Base-by-base conservation (phyloP, 2,329 filamentous ascomycete genomes). In the Hymenoscyphus scutula region DNA sequence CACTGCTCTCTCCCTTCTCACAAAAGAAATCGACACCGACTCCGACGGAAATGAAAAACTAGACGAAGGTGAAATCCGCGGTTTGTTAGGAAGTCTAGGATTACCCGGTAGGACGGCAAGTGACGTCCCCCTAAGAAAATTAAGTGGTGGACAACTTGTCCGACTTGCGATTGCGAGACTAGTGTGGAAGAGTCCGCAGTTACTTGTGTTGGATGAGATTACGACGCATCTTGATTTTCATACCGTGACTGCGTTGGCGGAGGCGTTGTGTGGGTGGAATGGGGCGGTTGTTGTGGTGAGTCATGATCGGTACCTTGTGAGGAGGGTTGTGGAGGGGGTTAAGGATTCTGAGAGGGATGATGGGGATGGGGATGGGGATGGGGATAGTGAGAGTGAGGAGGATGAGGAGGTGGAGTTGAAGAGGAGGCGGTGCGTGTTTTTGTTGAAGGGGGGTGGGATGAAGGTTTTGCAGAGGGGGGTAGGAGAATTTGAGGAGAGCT, bases 141-240 rank as follows among this genome's bases (percentile, higher is more conserved):
- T 96, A 0, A 94, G 90, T 0, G 91, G 91, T 48, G 92, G 91
- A 0, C 92, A 96, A 75, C 82, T 91, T 25, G 89, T 89, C 56
- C 72, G 92, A 92, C 88, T 92, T 27, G 95, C 91, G 6, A 94
- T 98, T 69, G 94, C 91, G 1, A 90, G 90, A 70, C 89, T 92
- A 70, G 93, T 96, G 88, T 96, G 92, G 92, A 97, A 97, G 81
- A 97, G 97, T 82, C 95, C 95, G 0, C 95, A 99, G 78, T 79
- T 99, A 71, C 85, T 99, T 62, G 92, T 98, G 30, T 88, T 98
- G 17, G 94, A 98, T 84, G 94, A 98, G 80, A 94, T 95, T 58
- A 98, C 95, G 74, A 99, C 91, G 0, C 92, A 96, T 78, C 80
- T 96, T 48, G 92, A 96, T 73, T 90, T 89, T 65, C 86, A 95